Evolutionary conservation across 2,329 filamentous ascomycete genomes (phyloP), one percentile per base, ranked within the genome.

Genomic region (Metarhizium sp.): DNA sequence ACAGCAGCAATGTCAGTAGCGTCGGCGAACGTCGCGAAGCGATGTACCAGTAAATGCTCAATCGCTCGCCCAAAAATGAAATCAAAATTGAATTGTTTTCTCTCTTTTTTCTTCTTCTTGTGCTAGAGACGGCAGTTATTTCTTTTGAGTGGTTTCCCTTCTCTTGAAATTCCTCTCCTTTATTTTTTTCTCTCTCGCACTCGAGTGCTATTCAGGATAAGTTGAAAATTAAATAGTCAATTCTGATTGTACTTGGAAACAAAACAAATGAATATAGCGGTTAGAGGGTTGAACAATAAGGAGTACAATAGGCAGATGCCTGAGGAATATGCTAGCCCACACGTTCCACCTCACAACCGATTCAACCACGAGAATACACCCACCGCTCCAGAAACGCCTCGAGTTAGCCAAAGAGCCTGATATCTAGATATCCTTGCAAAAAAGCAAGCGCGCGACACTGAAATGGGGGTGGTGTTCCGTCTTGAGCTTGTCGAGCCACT

Each of bases 191-290:
- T 64, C 61, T 59, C 58, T 62, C 54, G 66, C 70, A 71, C 71
- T 70, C 67, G 61, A 59, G 69, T 67, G 69, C 66, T 63, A 58
- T 69, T 71, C 64, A 71, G 66, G 64, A 66, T 64, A 71, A 66
- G 61, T 62, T 60, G 56, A 42, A 60, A 66, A 68, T 59, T 64
- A 68, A 70, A 71, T 73, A 76, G 73, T 78, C 73, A 78, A 78
- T 78, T 78, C 69, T 77, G 74, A 78, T 77, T 78, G 73, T 75
- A 71, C 65, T 71, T 70, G 65, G 62, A 64, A 65, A 62, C 61
- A 62, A 66, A 60, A 62, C 57, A 64, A 64, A 64, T 60, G 66
- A 60, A 61, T 70, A 66, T 65, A 66, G 66, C 52, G 68, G 64
- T 65, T 55, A 65, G 66, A 63, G 55, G 68, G 66, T 66, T 59